Evolutionary conservation across 345 rosid species (phyloP), one percentile per base, ranked within the genome.

Genomic region (Mangifera indica): DNA sequence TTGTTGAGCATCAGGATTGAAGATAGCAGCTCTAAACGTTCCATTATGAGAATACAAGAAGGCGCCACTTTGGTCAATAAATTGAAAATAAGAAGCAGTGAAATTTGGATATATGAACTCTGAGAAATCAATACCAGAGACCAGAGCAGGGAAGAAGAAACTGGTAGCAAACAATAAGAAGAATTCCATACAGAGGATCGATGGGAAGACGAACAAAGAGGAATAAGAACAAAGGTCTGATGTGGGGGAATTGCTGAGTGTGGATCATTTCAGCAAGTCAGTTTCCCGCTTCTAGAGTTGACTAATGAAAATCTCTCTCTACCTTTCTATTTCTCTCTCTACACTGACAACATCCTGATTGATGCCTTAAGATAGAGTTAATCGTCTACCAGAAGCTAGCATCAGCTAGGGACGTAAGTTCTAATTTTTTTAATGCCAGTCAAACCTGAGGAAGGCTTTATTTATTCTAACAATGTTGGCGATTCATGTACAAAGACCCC

Each of bases 31-130:
- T 81, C 85, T 87, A 80, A 87, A 93, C 7, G 85, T 81, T 37
- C 76, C 84, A 52, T 81, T 81, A 32, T 72, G 86, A 37, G 98
- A 91, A 63, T 72, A 67, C 62, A 93, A 81, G 76, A 93, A 93
- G 45, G 93, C 80, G 18, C 98, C 84, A 24, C 76, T 65, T 52
- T 74, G 67, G 63, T 87, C 90, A 2, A 88, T 45, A 73, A 82
- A 89, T 52, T 75, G 80, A 57, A 78, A 69, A 72, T 84, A 42
- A 13, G 96, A 88, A 65, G 96, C 96, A 2, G 86, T 84, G 85
- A 93, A 88, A 77, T 84, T 84, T 7, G 97, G 96, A 74, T 68
- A 68, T 46, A 89, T 72, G 53, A 82, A 80, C 76, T 91, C 93
- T 13, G 74, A 49, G 74, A 34, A 83, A 22, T 82, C 46, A 57